A percentile compares a stretch with the other conserved stretches of the same genome.
These are phyloP conservation scores for Aureobasidium sp. DNA, from an alignment of 2,329 filamentous ascomycete species.

Conservation along the genomic window DNA sequence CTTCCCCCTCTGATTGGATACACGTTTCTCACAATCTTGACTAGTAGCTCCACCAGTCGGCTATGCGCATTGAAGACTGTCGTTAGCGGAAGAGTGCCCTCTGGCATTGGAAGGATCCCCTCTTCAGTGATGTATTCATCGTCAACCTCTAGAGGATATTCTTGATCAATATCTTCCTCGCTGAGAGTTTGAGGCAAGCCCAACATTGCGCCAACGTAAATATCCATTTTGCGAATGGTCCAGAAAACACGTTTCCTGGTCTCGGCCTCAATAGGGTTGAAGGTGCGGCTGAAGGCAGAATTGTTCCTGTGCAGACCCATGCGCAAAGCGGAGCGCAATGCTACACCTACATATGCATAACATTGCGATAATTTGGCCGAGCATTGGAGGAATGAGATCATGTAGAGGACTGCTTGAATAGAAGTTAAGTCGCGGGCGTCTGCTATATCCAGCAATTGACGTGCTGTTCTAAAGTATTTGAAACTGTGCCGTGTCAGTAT, in stretches of 20 bases:
- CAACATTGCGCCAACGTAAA: conserved; percentile 46
- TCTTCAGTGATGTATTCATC: conserved; percentile 46
- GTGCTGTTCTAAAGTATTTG: conserved; percentile 43
- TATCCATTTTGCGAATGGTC: conserved; percentile 46
- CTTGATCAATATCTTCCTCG: conserved; percentile 45
- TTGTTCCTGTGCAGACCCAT: conserved; percentile 45
- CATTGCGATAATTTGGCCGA: conserved; percentile 47
- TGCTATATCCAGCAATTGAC: conserved; percentile 46
- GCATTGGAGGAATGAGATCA: conserved; percentile 48
- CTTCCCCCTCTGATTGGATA: conserved; percentile 53
- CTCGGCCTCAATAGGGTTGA: conserved; percentile 43
- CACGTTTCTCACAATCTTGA: conserved; percentile 57
- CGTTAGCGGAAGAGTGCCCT: conserved; percentile 50
- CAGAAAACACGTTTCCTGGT: conserved; percentile 46
- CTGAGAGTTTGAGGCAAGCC: conserved; percentile 43
- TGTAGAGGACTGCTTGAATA: conserved; percentile 46
- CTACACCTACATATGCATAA: conserved; percentile 47
- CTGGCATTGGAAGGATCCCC: conserved; percentile 47
- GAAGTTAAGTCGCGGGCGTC: conserved; percentile 45
- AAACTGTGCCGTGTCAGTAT: conserved; percentile 29
- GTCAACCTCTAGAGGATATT: conserved; percentile 41
- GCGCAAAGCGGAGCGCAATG: conserved; percentile 43
- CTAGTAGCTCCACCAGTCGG: conserved; percentile 49
- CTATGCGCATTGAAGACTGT: conserved; percentile 56
- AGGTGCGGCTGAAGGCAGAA: conserved; percentile 34